Conservation (phyloP, 441 rosid species). For the Syzygium malaccense region DNA sequence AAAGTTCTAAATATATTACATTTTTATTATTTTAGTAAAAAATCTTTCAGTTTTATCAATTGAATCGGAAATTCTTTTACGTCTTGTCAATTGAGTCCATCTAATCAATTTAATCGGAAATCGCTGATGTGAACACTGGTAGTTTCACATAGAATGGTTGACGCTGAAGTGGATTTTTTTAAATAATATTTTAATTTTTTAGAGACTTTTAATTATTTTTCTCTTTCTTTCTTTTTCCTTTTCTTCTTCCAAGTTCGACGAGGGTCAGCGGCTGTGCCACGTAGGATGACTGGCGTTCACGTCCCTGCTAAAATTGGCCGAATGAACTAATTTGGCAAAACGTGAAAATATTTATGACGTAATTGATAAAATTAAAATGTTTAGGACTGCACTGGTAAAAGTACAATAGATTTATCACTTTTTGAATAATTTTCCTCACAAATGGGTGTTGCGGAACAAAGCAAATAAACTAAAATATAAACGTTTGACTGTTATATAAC, state of each 20-base stretch:
- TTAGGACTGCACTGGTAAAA: no score
- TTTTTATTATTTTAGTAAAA: rapidly evolving
- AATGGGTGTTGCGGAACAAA: not conserved
- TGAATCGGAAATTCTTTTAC: no score
- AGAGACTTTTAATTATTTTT: rapidly evolving
- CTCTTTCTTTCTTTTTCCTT: no score
- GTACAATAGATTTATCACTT: rapidly evolving
- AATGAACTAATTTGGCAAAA: no score
- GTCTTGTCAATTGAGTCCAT: no score
- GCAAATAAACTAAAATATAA: no score
- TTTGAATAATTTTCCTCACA: not conserved
- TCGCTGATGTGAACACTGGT: rapidly evolving
- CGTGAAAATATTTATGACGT: no score
- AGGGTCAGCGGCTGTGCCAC: no score
- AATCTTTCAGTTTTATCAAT: no score
- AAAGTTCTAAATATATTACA: rapidly evolving
- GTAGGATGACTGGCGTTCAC: rapidly evolving
- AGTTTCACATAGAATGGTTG: not conserved
- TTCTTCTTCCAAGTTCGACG: not conserved
- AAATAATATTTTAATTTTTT: no score
- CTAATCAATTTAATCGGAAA: rapidly evolving
- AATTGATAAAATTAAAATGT: no score
- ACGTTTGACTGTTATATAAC: not conserved
- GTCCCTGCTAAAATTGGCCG: no score
- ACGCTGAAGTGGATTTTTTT: rapidly evolving